A percentile compares a stretch with the other conserved stretches of the same genome.
Conservation (phyloP, 345 rosid genomes). For the Reutealis trisperma region DNA sequence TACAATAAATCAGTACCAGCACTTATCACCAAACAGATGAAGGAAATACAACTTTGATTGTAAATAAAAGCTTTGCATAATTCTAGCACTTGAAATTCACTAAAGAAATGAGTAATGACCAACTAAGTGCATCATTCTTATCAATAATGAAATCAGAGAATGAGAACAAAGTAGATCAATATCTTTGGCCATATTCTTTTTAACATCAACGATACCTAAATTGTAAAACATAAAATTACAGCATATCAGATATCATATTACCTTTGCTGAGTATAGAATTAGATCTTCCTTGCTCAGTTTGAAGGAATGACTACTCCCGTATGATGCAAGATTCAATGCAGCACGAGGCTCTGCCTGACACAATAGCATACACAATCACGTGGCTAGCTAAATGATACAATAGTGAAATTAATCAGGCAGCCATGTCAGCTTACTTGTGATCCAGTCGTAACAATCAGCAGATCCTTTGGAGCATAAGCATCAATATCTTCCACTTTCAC, state of each 20-base stretch:
- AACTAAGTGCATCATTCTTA: not conserved
- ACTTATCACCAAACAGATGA: not conserved
- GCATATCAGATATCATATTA: slow-evolving; percentile 25
- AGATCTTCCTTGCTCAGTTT: slow-evolving; percentile 83
- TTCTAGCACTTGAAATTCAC: not conserved
- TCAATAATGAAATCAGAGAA: not conserved
- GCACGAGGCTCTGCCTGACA: slow-evolving; percentile 99
- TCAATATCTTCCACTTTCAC: slow-evolving; percentile 95
- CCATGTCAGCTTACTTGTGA: slow-evolving; percentile 76
- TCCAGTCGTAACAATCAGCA: slow-evolving; percentile 93
- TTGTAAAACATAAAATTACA: not conserved
- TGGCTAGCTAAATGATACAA: slow-evolving; percentile 21
- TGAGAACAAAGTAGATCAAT: not conserved
- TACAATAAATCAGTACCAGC: not conserved
- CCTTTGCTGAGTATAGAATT: slow-evolving; percentile 95
- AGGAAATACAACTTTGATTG: not conserved
- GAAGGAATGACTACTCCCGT: slow-evolving; percentile 85
- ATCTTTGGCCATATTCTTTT: not conserved
- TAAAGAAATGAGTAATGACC: not conserved
- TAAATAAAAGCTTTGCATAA: not conserved
- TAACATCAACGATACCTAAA: not conserved
- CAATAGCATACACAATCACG: slow-evolving; percentile 35
- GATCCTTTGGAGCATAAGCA: slow-evolving; percentile 91
- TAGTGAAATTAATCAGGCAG: not conserved
- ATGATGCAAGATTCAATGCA: slow-evolving; percentile 95